Conservation (phyloP, 768 basidiomycete species). For the Filobasidium wieringae region DNA sequence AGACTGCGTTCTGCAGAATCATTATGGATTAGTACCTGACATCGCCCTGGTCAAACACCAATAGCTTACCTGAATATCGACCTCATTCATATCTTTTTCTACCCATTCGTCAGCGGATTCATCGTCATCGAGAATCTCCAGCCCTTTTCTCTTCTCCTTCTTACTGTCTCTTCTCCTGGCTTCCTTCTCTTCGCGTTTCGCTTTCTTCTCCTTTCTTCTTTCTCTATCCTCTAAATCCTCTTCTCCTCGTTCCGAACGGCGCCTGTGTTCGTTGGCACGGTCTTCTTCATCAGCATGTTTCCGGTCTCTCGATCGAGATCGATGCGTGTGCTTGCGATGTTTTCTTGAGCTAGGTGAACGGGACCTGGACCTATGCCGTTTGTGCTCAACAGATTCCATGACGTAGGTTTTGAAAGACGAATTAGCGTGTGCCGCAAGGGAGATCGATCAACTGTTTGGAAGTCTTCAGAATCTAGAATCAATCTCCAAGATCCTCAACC, state of each 20-base stretch:
- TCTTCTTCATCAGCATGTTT: slow-evolving; percentile 1
- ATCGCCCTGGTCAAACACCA: background rate
- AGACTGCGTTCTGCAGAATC: slow-evolving; percentile 15
- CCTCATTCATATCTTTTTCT: slow-evolving; percentile 21
- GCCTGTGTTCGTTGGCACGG: slow-evolving; percentile 10
- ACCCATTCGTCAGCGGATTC: slow-evolving; percentile 56
- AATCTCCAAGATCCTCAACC: too few relatives aligned
- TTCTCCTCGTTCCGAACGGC: slow-evolving; percentile 12
- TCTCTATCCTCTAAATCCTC: slow-evolving; percentile 8
- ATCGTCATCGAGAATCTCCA: slow-evolving; percentile 54
- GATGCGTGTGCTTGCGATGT: background rate
- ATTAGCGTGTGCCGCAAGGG: too few relatives aligned
- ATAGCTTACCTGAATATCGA: slow-evolving; percentile 20
- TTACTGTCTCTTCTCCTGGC: slow-evolving; percentile 26
- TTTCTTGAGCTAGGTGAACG: background rate
- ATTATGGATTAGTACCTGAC: background rate
- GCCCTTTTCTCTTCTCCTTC: slow-evolving; percentile 23
- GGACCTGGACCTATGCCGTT: background rate
- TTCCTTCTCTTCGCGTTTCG: slow-evolving; percentile 23
- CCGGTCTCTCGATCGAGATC: background rate
- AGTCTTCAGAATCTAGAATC: too few relatives aligned
- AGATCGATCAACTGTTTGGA: too few relatives aligned
- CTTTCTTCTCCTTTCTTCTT: slow-evolving; percentile 10
- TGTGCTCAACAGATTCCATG: background rate
- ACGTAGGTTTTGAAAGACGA: background rate